phyloP scores from a whole-genome alignment of 108 stramenopile genomes.

The Skeletonema menzelii region DNA sequence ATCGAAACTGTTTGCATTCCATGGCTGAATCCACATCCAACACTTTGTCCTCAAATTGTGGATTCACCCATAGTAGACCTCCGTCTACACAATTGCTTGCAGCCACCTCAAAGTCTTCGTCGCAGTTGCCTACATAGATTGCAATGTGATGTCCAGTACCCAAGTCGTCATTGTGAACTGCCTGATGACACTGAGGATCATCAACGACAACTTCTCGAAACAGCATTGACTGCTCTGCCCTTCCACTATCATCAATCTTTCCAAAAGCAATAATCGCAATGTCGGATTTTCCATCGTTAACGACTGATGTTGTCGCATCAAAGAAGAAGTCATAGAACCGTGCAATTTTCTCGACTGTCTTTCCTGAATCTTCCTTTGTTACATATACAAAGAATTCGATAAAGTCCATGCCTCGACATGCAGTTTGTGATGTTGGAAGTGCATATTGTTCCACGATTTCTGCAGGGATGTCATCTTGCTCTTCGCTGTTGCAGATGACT shows the following conservation, averaged over 20 bases:
- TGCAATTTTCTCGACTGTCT: slow-evolving; percentile 45
- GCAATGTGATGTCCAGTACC: slow-evolving; percentile 56
- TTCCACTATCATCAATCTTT: slow-evolving; percentile 40
- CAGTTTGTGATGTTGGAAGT: neutral
- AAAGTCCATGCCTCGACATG: slow-evolving; percentile 51
- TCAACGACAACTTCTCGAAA: slow-evolving; percentile 34
- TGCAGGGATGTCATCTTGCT: neutral
- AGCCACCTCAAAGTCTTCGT: slow-evolving; percentile 42
- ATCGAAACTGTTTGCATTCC: slow-evolving; percentile 57
- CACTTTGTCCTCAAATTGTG: slow-evolving; percentile 46
- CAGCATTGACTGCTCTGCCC: slow-evolving; percentile 46
- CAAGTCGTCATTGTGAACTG: neutral
- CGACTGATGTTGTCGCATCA: slow-evolving; percentile 46
- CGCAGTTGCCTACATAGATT: slow-evolving; percentile 49
- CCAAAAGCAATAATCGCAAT: slow-evolving; percentile 57
- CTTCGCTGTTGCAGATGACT: neutral
- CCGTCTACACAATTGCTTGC: slow-evolving; percentile 38
- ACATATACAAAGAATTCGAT: slow-evolving; percentile 52
- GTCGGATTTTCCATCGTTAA: slow-evolving; percentile 10
- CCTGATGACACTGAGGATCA: neutral
- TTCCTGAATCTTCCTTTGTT: neutral
- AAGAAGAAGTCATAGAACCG: slow-evolving; percentile 58
- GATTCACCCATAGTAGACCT: slow-evolving; percentile 54
- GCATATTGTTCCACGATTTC: slow-evolving; percentile 24
- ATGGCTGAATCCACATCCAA: slow-evolving; percentile 30